Evolutionary conservation across 345 rosid species (phyloP), one percentile per base, ranked within the genome.

Genomic region (Eucalyptus curtisii): DNA sequence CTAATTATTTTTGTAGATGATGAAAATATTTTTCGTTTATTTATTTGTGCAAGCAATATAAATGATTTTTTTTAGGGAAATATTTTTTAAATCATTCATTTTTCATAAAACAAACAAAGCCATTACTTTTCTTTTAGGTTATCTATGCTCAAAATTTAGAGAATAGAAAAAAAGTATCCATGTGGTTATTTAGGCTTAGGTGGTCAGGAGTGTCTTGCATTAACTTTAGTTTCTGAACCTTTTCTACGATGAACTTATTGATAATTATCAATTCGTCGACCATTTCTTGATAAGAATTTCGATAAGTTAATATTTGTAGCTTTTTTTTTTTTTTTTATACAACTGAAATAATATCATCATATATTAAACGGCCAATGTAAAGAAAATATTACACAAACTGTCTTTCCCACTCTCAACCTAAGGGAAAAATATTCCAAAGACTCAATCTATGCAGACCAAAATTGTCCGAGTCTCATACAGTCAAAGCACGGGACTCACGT

Each of bases 11-110:
- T 57, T 11, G 13, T 10, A 0, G 3, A 25, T 10, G n/a, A 57
- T 25, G 3, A 25, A 57, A 57, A 57, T 57, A 10, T 10, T 57
- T 25, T 25, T 57, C 1, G 1, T 25, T 57, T 57, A 57, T 25
- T 57, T 25, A 57, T 57, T 24, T 57, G 0, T 25, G 13, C 27
- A 25, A 25, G 7, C 3, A 27, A 57, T 1, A 24, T 0, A 57
- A 25, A 0, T 9, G n/a, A 57, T 57, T 4, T 1, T 25, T n/a
- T 57, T 57, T 25, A 57, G 0, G 0, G 2, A 57, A 25, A 57
- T 25, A 10, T 30, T 48, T 59, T 59, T 59, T 25, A 59, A 59
- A 59, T 59, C 13, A 59, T 27, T 0, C 1, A 61, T 27, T 30
- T 61, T 61, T 30, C 8, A 12, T 30, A 1, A 2, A 61, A 61